Conservation (phyloP, 2,329 filamentous ascomycete species). For the Thelonectria discophora region DNA sequence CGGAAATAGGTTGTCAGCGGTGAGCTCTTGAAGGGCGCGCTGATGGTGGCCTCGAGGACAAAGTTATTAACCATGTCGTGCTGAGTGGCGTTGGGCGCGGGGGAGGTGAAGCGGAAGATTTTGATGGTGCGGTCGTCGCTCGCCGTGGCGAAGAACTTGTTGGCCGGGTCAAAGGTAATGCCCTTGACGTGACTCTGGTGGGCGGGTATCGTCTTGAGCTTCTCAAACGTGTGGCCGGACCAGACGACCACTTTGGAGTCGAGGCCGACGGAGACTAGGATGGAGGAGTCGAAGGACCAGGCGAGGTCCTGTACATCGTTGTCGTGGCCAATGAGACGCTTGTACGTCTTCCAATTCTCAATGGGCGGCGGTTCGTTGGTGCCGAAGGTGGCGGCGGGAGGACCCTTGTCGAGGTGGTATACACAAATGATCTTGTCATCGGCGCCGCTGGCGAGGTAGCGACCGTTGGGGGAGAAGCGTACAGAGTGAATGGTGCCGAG, state of each 20-base stretch:
- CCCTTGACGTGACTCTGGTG: conserved; percentile 99
- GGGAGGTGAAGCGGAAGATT: conserved; percentile 93
- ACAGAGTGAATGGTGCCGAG: conserved; percentile 97
- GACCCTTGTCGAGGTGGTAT: conserved; percentile 86
- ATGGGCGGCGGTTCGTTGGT: conserved; percentile 90
- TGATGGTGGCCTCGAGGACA: conserved; percentile 90
- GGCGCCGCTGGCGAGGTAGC: conserved; percentile 94
- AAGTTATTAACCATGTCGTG: conserved; percentile 99
- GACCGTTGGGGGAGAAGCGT: conserved; percentile 93
- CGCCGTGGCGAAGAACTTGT: conserved; percentile 98
- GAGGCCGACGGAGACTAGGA: conserved; percentile 92
- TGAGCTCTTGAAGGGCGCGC: conserved; percentile 85
- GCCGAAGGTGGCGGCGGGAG: conserved; percentile 84
- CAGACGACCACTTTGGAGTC: conserved; percentile 99
- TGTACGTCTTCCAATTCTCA: conserved; percentile 97
- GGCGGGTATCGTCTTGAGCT: conserved; percentile 89
- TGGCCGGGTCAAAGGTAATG: conserved; percentile 97
- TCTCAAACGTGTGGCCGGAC: conserved; percentile 98
- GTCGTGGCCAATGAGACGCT: conserved; percentile 93
- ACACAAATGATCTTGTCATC: conserved; percentile 99
- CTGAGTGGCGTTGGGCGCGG: conserved; percentile 87
- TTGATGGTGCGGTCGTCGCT: conserved; percentile 97
- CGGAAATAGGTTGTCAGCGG: conserved; percentile 97
- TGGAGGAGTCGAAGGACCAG: conserved; percentile 95
- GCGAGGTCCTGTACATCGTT: conserved; percentile 98